Conservation (phyloP, 805 yeast species). For the Hanseniaspora occidentalis region DNA sequence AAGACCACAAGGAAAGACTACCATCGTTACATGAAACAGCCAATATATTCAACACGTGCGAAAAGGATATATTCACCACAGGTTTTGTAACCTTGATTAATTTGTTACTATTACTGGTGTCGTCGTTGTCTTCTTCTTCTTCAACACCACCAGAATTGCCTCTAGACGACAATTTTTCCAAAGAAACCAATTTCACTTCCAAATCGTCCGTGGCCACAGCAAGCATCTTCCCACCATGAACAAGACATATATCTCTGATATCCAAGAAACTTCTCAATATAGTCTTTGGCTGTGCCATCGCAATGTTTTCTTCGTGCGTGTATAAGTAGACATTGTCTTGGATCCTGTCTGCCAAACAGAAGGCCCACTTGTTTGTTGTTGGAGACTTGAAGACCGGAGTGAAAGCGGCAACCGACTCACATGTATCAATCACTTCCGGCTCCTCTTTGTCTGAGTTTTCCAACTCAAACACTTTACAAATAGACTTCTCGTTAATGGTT, state of each 20-base stretch:
- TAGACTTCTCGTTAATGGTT: background rate
- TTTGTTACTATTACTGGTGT: background rate
- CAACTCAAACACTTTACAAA: conserved; percentile 1
- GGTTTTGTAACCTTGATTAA: background rate
- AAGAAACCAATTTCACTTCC: conserved; percentile 37
- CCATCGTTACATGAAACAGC: conserved; percentile 53
- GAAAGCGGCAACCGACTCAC: background rate
- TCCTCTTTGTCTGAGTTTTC: background rate
- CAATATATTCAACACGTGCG: conserved; percentile 29
- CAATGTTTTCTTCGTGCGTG: background rate
- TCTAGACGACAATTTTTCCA: conserved; percentile 15
- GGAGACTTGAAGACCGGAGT: background rate
- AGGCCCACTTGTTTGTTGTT: background rate
- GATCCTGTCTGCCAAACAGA: background rate
- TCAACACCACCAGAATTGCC: too few relatives aligned
- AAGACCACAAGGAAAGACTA: conserved; percentile 37
- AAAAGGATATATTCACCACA: background rate
- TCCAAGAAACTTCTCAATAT: background rate
- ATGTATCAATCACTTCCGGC: conserved; percentile 1
- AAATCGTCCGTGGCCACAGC: conserved; percentile 59
- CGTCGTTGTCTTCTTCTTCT: background rate
- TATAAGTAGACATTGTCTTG: background rate
- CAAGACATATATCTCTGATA: conserved; percentile 40
- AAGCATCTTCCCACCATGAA: conserved; percentile 47
- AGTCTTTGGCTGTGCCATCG: background rate